Evolutionary conservation across 208 protist genomes (phyloP).

Genomic region (Blastocrithidia nonstop): DNA sequence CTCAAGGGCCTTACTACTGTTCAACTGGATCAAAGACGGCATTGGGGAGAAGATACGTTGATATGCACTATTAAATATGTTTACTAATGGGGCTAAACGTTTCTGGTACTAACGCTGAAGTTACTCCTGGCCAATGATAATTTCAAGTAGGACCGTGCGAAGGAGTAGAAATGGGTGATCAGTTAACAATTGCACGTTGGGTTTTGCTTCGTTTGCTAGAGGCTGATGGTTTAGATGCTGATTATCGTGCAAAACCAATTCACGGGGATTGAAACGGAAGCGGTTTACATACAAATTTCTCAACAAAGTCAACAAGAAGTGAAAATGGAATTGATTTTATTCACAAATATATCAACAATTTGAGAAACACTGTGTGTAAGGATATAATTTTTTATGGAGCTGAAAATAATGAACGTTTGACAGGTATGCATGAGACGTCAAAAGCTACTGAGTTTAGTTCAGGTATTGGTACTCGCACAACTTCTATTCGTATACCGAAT

Average conservation of each 20-base stretch:
- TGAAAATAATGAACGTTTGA: slow-evolving; percentile 78
- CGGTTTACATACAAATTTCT: slow-evolving; percentile 96
- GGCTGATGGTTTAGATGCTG: slow-evolving; percentile 46
- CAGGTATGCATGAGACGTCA: slow-evolving; percentile 79
- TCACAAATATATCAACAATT: slow-evolving; percentile 53
- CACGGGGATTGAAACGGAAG: slow-evolving; percentile 96
- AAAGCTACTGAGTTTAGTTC: slow-evolving; percentile 43
- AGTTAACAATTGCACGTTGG: slow-evolving; percentile 88
- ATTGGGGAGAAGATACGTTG: slow-evolving; percentile 81
- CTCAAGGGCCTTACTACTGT: slow-evolving; percentile 97
- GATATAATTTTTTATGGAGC: slow-evolving; percentile 79
- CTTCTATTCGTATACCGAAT: slow-evolving; percentile 94
- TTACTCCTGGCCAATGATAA: slow-evolving; percentile 96
- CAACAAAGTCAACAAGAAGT: slow-evolving; percentile 80
- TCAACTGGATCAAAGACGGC: slow-evolving; percentile 41
- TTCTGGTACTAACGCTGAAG: slow-evolving; percentile 92
- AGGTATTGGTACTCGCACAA: slow-evolving; percentile 79
- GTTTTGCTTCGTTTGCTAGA: slow-evolving; percentile 79
- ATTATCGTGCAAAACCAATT: slow-evolving; percentile 89
- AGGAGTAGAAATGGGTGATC: slow-evolving; percentile 87
- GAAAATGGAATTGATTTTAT: slow-evolving; percentile 65
- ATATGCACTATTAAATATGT: slow-evolving; percentile 66
- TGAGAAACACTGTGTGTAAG: slow-evolving; percentile 48
- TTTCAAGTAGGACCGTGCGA: slow-evolving; percentile 93
- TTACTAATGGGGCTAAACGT: slow-evolving; percentile 74